phyloP scores from a whole-genome alignment of 73 alveolate genomes.

The Diophrys sp. region DNA sequence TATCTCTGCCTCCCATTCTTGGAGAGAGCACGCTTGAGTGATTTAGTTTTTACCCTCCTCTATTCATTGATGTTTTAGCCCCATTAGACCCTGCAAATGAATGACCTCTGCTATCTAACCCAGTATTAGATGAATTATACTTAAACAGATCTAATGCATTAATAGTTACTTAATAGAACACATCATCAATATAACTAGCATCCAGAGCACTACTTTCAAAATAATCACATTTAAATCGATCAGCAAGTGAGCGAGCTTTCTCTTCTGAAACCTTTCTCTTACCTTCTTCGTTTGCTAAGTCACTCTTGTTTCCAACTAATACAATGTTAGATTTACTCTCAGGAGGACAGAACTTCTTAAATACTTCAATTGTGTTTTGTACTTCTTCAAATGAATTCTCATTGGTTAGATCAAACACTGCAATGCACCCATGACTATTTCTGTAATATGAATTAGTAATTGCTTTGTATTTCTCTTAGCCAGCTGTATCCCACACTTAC shows the following conservation, averaged over 20 bases:
- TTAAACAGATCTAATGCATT: not conserved
- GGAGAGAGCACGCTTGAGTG: too few relatives aligned
- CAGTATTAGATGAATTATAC: too few relatives aligned
- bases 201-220: not conserved
- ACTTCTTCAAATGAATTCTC: conserved; percentile 7
- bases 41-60: too few relatives aligned
- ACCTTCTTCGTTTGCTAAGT: not conserved
- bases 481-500: conserved; percentile 29
- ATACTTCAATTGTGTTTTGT: not conserved
- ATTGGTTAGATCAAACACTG: conserved; percentile 17
- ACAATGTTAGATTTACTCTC: not conserved
- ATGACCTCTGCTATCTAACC: too few relatives aligned
- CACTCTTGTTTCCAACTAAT: not conserved
- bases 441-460: conserved; percentile 17
- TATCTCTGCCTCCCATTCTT: too few relatives aligned
- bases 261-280: not conserved
- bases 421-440: conserved; percentile 15
- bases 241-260: not conserved
- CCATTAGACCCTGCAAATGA: too few relatives aligned
- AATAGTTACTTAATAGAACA: not conserved
- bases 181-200: not conserved
- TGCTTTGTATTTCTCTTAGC: conserved; percentile 22
- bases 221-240: not conserved
- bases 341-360: not conserved
- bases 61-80: too few relatives aligned